These are phyloP conservation scores for Salix purpurea DNA, from an alignment of 345 rosid genomes.

Conservation along the genomic window DNA sequence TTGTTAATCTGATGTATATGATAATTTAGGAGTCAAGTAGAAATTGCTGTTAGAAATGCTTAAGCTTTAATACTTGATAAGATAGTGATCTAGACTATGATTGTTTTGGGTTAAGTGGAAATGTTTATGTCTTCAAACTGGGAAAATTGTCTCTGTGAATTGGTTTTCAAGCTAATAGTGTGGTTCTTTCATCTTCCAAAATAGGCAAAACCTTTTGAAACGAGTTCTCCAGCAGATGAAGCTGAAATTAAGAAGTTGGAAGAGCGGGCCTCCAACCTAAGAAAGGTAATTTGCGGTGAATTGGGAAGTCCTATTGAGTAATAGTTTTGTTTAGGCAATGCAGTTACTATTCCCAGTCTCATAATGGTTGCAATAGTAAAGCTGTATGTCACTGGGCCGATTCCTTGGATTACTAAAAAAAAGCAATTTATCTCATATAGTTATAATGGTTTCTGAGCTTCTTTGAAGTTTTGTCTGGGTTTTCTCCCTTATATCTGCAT, in stretches of 20 bases:
- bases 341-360: not conserved
- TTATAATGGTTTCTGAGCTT: not conserved
- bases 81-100: not conserved
- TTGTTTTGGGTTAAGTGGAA: not conserved
- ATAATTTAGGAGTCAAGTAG: not conserved
- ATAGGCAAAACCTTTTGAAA: constrained; percentile 61
- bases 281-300: constrained; percentile 45
- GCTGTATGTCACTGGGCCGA: too few species aligned
- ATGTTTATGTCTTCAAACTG: not conserved
- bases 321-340: not conserved
- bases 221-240: constrained; percentile 43
- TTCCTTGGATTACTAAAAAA: not conserved
- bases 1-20: not conserved
- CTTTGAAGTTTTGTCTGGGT: not conserved
- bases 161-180: not conserved
- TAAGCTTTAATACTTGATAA: not conserved
- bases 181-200: not conserved
- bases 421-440: not conserved
- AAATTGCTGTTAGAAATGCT: not conserved
- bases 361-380: too few species aligned
- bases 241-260: constrained; percentile 66
- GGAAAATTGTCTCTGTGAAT: not conserved
- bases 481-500: not conserved
- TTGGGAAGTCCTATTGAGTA: not conserved
- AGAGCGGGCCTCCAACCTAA: constrained; percentile 63